phyloP scores from a whole-genome alignment of 192 early-diverging fungal species.

The Gryganskiella cystojenkinii region DNA sequence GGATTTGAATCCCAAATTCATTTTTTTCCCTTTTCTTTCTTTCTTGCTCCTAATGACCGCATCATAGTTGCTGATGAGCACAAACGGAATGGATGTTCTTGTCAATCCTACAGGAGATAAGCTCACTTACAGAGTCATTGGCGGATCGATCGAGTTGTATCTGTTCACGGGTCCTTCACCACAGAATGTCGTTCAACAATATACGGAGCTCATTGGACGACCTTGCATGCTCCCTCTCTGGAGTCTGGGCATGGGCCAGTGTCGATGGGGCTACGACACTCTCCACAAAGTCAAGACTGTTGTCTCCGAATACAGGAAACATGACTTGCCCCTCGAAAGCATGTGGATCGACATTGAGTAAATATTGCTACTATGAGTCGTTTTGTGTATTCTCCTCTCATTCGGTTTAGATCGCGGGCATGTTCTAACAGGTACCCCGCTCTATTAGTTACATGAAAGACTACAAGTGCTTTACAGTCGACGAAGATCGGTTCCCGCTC shows the following conservation, averaged over 20 bases:
- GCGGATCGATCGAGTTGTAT: constrained; percentile 72
- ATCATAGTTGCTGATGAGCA: constrained; percentile 59
- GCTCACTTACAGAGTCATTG: constrained; percentile 70
- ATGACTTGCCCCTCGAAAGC: constrained; percentile 65
- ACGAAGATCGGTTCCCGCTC: constrained; percentile 62
- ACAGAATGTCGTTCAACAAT: constrained; percentile 57
- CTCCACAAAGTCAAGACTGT: constrained; percentile 65
- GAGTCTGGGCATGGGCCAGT: constrained; percentile 68
- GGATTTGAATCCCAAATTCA: background rate
- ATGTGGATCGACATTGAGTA: constrained; percentile 74
- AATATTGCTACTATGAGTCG: too few relatives aligned
- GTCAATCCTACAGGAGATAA: constrained; percentile 19
- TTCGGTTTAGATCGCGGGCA: background rate
- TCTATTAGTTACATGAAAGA: constrained; percentile 66
- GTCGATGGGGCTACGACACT: constrained; percentile 69
- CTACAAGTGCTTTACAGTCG: constrained; percentile 69
- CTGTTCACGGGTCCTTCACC: constrained; percentile 64
- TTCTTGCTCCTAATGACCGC: too few relatives aligned
- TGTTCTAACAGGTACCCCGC: background rate
- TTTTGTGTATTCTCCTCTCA: background rate
- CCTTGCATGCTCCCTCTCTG: constrained; percentile 67
- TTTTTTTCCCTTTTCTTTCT: background rate
- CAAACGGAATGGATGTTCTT: constrained; percentile 73
- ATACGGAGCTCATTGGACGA: constrained; percentile 70
- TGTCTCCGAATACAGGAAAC: constrained; percentile 62